These are phyloP conservation scores for Aspergillus caelatus DNA, from an alignment of 2,329 filamentous ascomycete genomes.

Conservation along the genomic window DNA sequence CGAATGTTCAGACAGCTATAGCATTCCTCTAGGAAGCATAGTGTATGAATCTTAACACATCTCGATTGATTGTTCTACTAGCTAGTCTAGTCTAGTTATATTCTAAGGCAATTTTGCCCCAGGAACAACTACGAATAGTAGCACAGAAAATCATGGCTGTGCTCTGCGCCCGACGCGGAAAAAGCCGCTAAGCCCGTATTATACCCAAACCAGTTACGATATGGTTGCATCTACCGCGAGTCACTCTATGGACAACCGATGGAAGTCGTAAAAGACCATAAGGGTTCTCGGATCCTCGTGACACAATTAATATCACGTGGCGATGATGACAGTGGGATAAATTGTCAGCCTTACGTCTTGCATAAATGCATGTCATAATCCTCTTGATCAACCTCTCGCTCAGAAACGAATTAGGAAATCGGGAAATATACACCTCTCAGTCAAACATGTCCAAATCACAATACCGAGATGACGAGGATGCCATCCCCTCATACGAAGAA, in stretches of 20 bases:
- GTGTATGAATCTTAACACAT: not conserved
- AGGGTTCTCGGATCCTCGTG: not conserved
- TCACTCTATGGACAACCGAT: not conserved
- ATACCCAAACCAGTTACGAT: not conserved
- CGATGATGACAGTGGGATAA: not conserved
- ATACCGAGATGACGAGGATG: not conserved
- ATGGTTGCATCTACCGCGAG: not conserved
- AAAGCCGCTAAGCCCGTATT: not conserved
- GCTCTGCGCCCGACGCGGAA: not conserved
- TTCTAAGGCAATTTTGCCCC: not conserved
- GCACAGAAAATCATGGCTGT: not conserved
- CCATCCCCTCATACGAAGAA: not conserved
- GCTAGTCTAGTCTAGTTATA: not conserved
- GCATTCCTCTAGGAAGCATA: not conserved
- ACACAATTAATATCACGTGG: not conserved
- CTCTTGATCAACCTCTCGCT: not conserved
- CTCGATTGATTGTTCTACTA: not conserved
- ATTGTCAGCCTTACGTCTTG: not conserved
- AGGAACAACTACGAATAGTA: not conserved
- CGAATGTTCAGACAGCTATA: not conserved
- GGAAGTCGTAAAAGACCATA: not conserved
- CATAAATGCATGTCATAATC: not conserved
- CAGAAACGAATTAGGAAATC: not conserved
- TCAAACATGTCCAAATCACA: not conserved
- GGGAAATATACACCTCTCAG: not conserved